Evolutionary conservation across 208 protist species (phyloP).

Genomic region (Tritrichomonas foetus): DNA sequence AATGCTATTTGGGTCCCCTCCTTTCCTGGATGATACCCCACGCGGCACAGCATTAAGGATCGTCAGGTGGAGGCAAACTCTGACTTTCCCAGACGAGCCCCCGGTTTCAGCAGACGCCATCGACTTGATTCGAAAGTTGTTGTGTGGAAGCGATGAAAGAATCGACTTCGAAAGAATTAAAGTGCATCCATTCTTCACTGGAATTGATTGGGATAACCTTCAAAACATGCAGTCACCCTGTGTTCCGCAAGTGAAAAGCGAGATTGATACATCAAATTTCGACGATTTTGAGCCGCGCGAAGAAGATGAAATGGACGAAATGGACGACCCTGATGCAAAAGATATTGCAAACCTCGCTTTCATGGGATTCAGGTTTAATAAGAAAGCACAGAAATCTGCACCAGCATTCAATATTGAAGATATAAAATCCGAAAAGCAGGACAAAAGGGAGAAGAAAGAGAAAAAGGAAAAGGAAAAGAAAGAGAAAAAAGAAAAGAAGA

Average conservation of each 20-base stretch:
- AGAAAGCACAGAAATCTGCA: not conserved
- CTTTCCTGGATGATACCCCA: not conserved
- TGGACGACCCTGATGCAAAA: not conserved
- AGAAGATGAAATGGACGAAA: not conserved
- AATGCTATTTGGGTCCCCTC: conserved; percentile 57
- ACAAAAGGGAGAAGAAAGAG: too few relatives aligned
- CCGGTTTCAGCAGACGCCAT: not conserved
- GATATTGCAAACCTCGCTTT: conserved; percentile 2
- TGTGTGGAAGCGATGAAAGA: not conserved
- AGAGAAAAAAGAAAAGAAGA: too few relatives aligned
- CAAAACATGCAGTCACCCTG: not conserved
- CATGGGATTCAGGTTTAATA: conserved; percentile 20
- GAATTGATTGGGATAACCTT: not conserved
- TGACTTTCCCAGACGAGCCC: not conserved
- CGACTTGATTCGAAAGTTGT: not conserved
- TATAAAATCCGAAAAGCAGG: too few relatives aligned
- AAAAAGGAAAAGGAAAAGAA: too few relatives aligned
- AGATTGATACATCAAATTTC: not conserved
- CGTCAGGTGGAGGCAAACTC: not conserved
- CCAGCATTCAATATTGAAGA: too few relatives aligned
- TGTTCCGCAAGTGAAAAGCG: not conserved
- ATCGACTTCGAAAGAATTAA: conserved; percentile 15
- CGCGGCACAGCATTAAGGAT: not conserved
- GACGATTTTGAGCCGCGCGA: not conserved
- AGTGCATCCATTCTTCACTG: conserved; percentile 27